Evolutionary conservation across 768 basidiomycete species (phyloP), one percentile per base, ranked within the genome.

Genomic region (Porphyrellus cyaneotinctus): DNA sequence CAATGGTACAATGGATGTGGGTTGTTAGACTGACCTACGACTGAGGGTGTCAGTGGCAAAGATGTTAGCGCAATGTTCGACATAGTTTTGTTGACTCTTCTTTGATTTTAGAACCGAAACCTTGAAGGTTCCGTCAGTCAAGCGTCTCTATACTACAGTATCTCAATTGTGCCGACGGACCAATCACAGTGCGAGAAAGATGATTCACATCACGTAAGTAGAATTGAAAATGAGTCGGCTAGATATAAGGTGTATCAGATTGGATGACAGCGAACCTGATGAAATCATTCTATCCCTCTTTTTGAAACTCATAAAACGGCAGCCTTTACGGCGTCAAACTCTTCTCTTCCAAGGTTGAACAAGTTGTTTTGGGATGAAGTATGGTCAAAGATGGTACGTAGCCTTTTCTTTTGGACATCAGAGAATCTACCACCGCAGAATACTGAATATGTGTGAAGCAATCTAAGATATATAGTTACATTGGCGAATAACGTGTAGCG

Each of bases 401-500:
- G 56, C 24, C 51, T 49, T 44, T 57, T 48, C 56, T 66, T 74
- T 54, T 76, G 67, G 37, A 31, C 56, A 13, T 55, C 56, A 12
- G 61, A 63, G 46, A 76, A 62, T 28, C 45, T 41, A 22, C 74
- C 74, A 8, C 65, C 53, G 48, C 79, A 81, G 20, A 63, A 58
- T 11, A 76, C 70, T 1, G 70, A 63, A 62, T 81, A 86, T 1
- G 81, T 83, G 53, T 78, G 70, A 42, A 86, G 64, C 20, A 83
- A 57, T 46, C 82, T 83, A 28, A 26, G 43, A 8, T 31, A 18
- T 11, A 39, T 2, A 32, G 28, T 48, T 28, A 23, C 14, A 42
- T 59, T 33, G 55, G 33, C 31, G 15, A 51, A 38, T 20, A 31
- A 18, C 46, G 26, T 22, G 49, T 31, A 28, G 3, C 10, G 4